A percentile compares a stretch with the other conserved stretches of the same genome.
These are phyloP conservation scores for Nigrograna mackinnonii DNA, from an alignment of 2,329 filamentous ascomycete genomes.

Conservation along the genomic window DNA sequence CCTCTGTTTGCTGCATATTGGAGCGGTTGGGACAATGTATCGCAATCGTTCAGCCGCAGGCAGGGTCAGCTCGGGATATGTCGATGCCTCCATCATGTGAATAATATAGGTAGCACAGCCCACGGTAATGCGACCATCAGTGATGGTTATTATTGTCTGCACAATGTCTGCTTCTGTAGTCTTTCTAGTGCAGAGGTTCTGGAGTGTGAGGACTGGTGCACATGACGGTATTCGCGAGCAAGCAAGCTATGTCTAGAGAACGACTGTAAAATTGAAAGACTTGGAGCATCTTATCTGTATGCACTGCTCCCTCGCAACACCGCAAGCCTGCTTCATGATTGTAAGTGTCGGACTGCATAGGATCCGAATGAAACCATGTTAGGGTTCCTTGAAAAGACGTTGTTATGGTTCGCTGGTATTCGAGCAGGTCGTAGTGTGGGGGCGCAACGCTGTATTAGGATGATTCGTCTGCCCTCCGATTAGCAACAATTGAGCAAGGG, in stretches of 20 bases:
- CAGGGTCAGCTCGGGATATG: conserved; percentile 5
- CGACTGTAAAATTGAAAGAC: neutral
- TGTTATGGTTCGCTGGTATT: neutral
- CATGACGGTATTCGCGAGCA: neutral
- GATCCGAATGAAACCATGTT: neutral
- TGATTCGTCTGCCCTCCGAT: no score
- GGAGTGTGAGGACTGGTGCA: neutral
- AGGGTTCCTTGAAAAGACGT: neutral
- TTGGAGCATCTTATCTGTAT: neutral
- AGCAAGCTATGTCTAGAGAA: neutral
- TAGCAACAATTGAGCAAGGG: no score
- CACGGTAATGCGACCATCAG: no score
- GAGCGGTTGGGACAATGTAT: conserved; percentile 7
- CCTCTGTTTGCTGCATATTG: conserved; percentile 10
- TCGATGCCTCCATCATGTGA: neutral
- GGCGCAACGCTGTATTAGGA: no score
- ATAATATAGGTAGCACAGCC: no score
- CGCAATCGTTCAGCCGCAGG: conserved; percentile 5
- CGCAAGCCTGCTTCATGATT: neutral
- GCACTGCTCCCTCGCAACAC: neutral
- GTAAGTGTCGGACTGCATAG: neutral
- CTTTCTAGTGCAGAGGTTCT: neutral
- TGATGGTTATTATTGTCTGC: neutral
- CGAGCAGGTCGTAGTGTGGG: neutral
- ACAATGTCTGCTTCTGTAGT: neutral